Evolutionary conservation across 768 basidiomycete genomes (phyloP).

Genomic region (Podaxis pistillaris): DNA sequence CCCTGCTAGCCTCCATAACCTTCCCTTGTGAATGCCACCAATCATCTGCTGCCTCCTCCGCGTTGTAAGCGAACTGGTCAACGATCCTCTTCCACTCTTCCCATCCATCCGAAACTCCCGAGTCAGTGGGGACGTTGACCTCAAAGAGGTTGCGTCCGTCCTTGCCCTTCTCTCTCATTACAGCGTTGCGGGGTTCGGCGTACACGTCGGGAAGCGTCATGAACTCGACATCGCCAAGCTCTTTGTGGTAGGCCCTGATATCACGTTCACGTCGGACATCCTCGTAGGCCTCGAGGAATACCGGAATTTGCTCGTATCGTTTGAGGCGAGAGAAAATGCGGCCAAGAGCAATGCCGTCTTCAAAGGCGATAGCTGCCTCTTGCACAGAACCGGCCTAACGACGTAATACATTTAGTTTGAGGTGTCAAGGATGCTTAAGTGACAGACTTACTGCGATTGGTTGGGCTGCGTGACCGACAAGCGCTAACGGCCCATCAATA

Average conservation of each 20-base stretch:
- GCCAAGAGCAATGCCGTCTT: conserved; percentile 61
- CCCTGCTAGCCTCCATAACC: conserved; percentile 30
- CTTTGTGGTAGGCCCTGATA: conserved; percentile 37
- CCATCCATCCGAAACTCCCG: conserved; percentile 16
- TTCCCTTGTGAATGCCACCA: conserved; percentile 60
- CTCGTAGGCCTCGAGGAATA: conserved; percentile 53
- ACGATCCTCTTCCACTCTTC: conserved; percentile 49
- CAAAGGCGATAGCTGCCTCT: conserved; percentile 42
- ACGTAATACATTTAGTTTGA: not conserved
- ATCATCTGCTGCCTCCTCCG: conserved; percentile 57
- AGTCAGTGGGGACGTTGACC: not conserved
- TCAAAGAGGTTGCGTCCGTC: conserved; percentile 23
- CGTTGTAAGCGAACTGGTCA: conserved; percentile 50
- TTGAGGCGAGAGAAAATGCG: conserved; percentile 57
- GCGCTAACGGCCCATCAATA: conserved; percentile 2
- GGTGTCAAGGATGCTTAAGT: not conserved
- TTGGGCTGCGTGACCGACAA: conserved; percentile 13
- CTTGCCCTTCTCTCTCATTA: conserved; percentile 31
- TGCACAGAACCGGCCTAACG: conserved; percentile 9
- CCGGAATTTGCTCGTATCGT: conserved; percentile 45
- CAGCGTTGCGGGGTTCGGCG: conserved; percentile 41
- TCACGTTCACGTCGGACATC: conserved; percentile 52
- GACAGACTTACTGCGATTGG: conserved; percentile 10
- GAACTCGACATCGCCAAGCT: conserved; percentile 42
- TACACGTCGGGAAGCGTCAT: conserved; percentile 41